Evolutionary conservation across 371 early-diverging fungal species (phyloP).

Genomic region (Paraphysoderma sedebokerense): DNA sequence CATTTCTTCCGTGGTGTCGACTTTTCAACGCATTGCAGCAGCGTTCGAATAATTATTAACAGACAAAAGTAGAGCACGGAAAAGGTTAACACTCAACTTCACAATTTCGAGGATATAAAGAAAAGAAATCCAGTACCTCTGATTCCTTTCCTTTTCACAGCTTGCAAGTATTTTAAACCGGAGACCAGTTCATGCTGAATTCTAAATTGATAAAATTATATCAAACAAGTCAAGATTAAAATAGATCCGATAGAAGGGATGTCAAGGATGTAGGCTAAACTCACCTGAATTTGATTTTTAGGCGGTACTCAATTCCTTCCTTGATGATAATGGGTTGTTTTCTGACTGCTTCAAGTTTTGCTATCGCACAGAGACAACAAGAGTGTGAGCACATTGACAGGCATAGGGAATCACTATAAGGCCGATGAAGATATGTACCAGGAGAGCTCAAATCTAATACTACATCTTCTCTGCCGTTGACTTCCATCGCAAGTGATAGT

Average conservation of each 20-base stretch:
- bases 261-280: neutral
- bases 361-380: too few relatives aligned
- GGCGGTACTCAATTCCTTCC: conserved; percentile 82
- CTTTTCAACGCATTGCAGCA: too few relatives aligned
- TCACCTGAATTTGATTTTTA: conserved; percentile 78
- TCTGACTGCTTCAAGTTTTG: conserved; percentile 36
- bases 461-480: conserved; percentile 63
- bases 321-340: conserved; percentile 70
- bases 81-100: too few relatives aligned
- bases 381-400: too few relatives aligned
- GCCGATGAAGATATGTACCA: conserved; percentile 23
- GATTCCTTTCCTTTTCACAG: conserved; percentile 74
- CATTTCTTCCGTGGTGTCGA: conserved; percentile 90
- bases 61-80: too few relatives aligned
- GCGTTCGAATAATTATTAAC: too few relatives aligned
- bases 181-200: conserved; percentile 88
- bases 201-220: conserved; percentile 15
- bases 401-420: too few relatives aligned
- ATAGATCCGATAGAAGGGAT: conserved; percentile 38
- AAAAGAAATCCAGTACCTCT: conserved; percentile 20
- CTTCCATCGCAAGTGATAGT: conserved; percentile 61
- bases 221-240: conserved; percentile 59
- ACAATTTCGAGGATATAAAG: too few relatives aligned
- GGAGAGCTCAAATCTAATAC: conserved; percentile 62
- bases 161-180: conserved; percentile 86